These are phyloP conservation scores for Kluyveromyces wickerhamii DNA, from an alignment of 805 yeast genomes.

Conservation along the genomic window DNA sequence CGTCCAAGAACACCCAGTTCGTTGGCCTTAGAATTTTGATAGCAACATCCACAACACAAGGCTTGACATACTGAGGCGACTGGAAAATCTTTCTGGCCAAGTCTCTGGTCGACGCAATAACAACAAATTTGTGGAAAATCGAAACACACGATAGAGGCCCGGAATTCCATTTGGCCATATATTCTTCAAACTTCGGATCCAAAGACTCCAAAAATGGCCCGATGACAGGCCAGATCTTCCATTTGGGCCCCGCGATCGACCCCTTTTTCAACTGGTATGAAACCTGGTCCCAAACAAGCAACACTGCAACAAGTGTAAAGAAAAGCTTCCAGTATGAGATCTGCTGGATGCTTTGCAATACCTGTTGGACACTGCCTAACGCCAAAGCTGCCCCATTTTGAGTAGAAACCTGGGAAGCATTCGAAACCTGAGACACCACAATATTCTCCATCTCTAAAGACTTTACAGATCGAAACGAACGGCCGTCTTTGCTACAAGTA, in stretches of 20 bases:
- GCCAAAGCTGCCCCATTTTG: slow-evolving; percentile 6
- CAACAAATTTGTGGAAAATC: slow-evolving; percentile 95
- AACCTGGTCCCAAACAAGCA: slow-evolving; percentile 64
- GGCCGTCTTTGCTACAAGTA: no score
- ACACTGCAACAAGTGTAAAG: slow-evolving; percentile 39
- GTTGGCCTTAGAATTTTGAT: slow-evolving; percentile 87
- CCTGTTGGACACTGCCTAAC: slow-evolving; percentile 6
- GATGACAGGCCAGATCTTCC: slow-evolving; percentile 87
- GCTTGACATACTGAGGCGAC: slow-evolving; percentile 84
- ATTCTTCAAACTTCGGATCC: slow-evolving; percentile 93
- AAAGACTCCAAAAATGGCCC: slow-evolving; percentile 93
- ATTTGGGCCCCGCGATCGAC: slow-evolving; percentile 79
- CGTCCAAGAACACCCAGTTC: slow-evolving; percentile 97
- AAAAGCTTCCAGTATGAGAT: slow-evolving; percentile 49
- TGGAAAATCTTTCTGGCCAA: slow-evolving; percentile 79
- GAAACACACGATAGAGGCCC: slow-evolving; percentile 96
- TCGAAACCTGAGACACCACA: slow-evolving; percentile 14
- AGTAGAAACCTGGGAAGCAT: slow-evolving; percentile 12
- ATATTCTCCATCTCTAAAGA: slow-evolving; percentile 20
- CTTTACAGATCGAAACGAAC: not conserved
- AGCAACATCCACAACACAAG: slow-evolving; percentile 98
- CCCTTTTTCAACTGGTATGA: slow-evolving; percentile 77
- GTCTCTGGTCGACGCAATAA: slow-evolving; percentile 84
- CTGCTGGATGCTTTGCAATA: slow-evolving; percentile 15
- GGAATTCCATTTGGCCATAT: slow-evolving; percentile 85